These are phyloP conservation scores for Rhizopogon rudus DNA, from an alignment of 768 basidiomycete species.

Conservation along the genomic window DNA sequence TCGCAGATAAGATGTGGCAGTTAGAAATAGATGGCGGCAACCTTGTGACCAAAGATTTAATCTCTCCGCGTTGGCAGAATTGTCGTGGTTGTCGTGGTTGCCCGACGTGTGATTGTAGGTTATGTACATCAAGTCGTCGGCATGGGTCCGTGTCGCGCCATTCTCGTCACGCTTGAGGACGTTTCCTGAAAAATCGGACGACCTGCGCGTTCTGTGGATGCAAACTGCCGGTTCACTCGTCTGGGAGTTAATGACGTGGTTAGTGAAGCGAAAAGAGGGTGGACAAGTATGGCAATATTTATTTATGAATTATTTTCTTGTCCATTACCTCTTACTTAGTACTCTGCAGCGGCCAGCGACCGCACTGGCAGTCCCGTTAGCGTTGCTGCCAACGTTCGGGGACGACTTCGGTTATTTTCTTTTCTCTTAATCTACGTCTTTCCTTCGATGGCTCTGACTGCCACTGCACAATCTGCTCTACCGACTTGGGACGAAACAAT, in stretches of 20 bases:
- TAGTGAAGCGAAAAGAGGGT: too few species aligned
- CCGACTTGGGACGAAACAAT: slow-evolving; percentile 81
- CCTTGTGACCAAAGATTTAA: too few species aligned
- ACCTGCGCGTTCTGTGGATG: slow-evolving; percentile 16
- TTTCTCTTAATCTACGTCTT: slow-evolving; percentile 3
- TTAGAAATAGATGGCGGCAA: too few species aligned
- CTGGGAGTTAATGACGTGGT: neutral
- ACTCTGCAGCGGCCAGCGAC: too few species aligned
- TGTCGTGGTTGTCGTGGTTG: slow-evolving; percentile 43
- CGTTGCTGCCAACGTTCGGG: neutral
- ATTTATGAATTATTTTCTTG: too few species aligned
- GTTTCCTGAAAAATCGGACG: slow-evolving; percentile 47
- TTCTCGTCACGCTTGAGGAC: slow-evolving; percentile 46
- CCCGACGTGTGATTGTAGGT: slow-evolving; percentile 74
- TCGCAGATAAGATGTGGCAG: too few species aligned
- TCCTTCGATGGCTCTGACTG: slow-evolving; percentile 37
- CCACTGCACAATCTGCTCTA: slow-evolving; percentile 29
- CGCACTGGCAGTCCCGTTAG: neutral
- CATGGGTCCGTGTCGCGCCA: slow-evolving; percentile 65
- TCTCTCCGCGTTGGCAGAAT: too few species aligned
- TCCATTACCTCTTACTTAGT: too few species aligned
- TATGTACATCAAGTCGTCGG: slow-evolving; percentile 93
- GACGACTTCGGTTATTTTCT: slow-evolving; percentile 9
- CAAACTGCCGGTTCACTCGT: slow-evolving; percentile 13
- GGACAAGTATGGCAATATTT: neutral